Evolutionary conservation across 257 asterid species (phyloP).

Genomic region (Solanum lycopersicoides): DNA sequence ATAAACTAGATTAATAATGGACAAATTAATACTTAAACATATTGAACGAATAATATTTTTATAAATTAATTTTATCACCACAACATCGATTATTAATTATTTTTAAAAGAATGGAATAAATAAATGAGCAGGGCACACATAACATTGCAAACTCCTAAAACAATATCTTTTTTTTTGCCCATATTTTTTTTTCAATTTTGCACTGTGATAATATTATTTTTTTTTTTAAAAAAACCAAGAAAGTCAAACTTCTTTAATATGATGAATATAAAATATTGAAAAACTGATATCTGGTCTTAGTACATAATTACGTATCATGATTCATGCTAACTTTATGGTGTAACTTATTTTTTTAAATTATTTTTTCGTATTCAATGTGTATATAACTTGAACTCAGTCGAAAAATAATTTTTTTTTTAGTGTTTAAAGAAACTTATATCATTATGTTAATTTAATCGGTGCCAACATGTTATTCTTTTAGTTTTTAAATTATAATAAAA

Average conservation of each 20-base stretch:
- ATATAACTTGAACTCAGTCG: neutral
- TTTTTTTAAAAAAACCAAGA: neutral
- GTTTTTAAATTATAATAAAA: neutral
- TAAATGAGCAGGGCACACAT: neutral
- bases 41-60: neutral
- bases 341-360: neutral
- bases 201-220: neutral
- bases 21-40: neutral
- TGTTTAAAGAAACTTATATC: neutral
- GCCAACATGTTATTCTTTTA: neutral
- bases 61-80: accelerated
- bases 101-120: neutral
- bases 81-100: too few relatives aligned
- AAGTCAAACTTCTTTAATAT: neutral
- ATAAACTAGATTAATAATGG: neutral
- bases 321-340: neutral
- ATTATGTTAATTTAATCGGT: neutral
- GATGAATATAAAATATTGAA: neutral
- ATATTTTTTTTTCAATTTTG: neutral
- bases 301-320: neutral
- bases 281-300: neutral
- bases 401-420: too few relatives aligned
- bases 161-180: neutral
- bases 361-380: neutral
- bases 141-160: neutral